Percentiles rank a stretch among this genome's conserved stretches.
These are phyloP conservation scores for Trichothecium sympodiale DNA, from an alignment of 2,329 filamentous ascomycete species.

Conservation along the genomic window DNA sequence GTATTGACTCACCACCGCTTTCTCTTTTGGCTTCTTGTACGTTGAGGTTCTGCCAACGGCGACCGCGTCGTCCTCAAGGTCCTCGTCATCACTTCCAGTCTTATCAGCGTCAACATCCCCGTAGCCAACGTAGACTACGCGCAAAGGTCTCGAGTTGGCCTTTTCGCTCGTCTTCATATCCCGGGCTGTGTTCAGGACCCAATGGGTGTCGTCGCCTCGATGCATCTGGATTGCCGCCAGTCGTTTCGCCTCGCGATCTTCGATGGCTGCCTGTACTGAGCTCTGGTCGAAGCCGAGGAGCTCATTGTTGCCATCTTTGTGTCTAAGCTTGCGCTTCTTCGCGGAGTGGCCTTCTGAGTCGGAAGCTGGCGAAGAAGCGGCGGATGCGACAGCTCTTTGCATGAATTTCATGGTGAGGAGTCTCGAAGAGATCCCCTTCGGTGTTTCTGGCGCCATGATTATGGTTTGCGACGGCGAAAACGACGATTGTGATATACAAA, in stretches of 20 bases:
- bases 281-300: constrained; percentile 38
- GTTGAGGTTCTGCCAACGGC: constrained; percentile 24
- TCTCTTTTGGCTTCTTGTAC: constrained; percentile 14
- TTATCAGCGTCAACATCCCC: constrained; percentile 33
- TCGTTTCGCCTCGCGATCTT: constrained; percentile 55
- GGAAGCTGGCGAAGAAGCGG: constrained; percentile 31
- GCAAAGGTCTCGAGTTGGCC: constrained; percentile 27
- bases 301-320: constrained; percentile 23
- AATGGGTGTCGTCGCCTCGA: constrained; percentile 57
- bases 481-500: not conserved
- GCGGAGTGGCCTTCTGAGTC: constrained; percentile 38
- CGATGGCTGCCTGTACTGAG: constrained; percentile 51
- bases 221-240: constrained; percentile 50
- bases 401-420: constrained; percentile 96
- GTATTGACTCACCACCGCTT: constrained; percentile 15
- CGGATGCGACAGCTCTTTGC: constrained; percentile 69
- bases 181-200: constrained; percentile 51
- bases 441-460: constrained; percentile 38
- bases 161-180: constrained; percentile 13
- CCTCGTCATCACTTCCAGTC: constrained; percentile 16
- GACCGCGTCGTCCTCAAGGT: constrained; percentile 18
- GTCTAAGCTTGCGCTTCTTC: constrained; percentile 51
- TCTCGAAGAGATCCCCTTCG: constrained; percentile 69
- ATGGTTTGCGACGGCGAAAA: not conserved
- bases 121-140: constrained; percentile 49